Conservation (phyloP, 495 filamentous ascomycete genomes). For the Usnea hakonensis region DNA sequence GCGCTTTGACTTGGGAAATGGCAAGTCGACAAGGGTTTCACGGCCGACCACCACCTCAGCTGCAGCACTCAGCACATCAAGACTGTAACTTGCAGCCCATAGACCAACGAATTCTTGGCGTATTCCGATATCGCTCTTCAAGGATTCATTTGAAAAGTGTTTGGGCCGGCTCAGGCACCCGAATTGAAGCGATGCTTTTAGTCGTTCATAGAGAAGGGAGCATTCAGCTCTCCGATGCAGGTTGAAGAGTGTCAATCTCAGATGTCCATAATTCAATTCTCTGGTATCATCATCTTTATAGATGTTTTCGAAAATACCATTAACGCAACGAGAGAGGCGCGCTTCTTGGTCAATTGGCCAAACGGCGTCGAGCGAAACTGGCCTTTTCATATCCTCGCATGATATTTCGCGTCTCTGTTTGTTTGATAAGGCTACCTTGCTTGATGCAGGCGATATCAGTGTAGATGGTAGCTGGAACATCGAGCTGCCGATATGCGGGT, state of each 20-base stretch:
- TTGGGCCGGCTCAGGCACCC: conserved; percentile 53
- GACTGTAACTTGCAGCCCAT: conserved; percentile 53
- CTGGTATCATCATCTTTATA: conserved; percentile 15
- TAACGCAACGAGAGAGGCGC: conserved; percentile 53
- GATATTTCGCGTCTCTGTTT: conserved; percentile 45
- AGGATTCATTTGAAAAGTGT: conserved; percentile 37
- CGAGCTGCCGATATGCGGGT: background rate
- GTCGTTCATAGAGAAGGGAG: conserved; percentile 46
- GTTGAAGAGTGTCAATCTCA: conserved; percentile 40
- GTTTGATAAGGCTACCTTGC: conserved; percentile 12
- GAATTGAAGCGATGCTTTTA: conserved; percentile 57
- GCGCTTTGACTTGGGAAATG: background rate
- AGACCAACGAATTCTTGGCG: conserved; percentile 49
- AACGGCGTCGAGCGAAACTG: conserved; percentile 56
- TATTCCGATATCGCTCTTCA: conserved; percentile 53
- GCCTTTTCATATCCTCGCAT: conserved; percentile 44
- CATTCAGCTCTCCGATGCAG: conserved; percentile 51
- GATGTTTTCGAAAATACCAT: conserved; percentile 43
- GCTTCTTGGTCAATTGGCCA: conserved; percentile 60
- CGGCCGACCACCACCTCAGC: conserved; percentile 56
- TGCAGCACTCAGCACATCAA: conserved; percentile 41
- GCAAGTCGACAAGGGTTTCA: conserved; percentile 20
- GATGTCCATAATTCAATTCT: conserved; percentile 26
- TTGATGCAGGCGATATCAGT: conserved; percentile 4
- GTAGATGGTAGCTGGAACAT: conserved; percentile 6